These are phyloP conservation scores for Patellaria atrata DNA, from an alignment of 495 filamentous ascomycete species.

Conservation along the genomic window DNA sequence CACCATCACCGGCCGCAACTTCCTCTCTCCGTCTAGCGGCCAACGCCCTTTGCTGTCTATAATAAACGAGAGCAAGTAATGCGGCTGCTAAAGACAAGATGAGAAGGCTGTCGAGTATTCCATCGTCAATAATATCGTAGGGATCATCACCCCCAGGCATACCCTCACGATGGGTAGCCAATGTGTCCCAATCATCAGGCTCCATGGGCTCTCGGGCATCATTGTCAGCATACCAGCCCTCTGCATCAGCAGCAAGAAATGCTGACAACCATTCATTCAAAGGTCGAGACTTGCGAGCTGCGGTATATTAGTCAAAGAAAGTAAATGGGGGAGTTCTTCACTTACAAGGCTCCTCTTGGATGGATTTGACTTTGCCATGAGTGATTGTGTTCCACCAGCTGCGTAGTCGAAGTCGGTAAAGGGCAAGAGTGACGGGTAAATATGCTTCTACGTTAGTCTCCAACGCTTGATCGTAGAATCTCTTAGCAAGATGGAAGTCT, in stretches of 20 bases:
- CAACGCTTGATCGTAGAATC: conserved; percentile 84
- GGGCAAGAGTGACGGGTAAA: conserved; percentile 76
- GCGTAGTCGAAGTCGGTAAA: conserved; percentile 70
- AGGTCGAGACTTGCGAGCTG: conserved; percentile 32
- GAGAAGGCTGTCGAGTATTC: conserved; percentile 67
- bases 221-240: conserved; percentile 43
- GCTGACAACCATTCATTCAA: conserved; percentile 70
- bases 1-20: conserved; percentile 29
- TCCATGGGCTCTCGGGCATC: conserved; percentile 37
- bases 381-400: conserved; percentile 92
- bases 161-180: conserved; percentile 28
- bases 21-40: conserved; percentile 29
- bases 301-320: conserved; percentile 1
- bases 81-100: conserved; percentile 65
- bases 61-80: conserved; percentile 65
- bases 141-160: conserved; percentile 42
- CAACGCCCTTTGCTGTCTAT: conserved; percentile 54
- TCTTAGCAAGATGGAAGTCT: conserved; percentile 93
- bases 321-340: background rate
- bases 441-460: conserved; percentile 89
- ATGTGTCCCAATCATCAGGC: conserved; percentile 38
- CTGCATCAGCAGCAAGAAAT: conserved; percentile 63
- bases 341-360: conserved; percentile 77
- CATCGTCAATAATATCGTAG: conserved; percentile 61
- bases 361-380: conserved; percentile 74